A percentile compares a stretch with the other conserved stretches of the same genome.
phyloP scores from a whole-genome alignment of 441 rosid species.

The Croton setiger region DNA sequence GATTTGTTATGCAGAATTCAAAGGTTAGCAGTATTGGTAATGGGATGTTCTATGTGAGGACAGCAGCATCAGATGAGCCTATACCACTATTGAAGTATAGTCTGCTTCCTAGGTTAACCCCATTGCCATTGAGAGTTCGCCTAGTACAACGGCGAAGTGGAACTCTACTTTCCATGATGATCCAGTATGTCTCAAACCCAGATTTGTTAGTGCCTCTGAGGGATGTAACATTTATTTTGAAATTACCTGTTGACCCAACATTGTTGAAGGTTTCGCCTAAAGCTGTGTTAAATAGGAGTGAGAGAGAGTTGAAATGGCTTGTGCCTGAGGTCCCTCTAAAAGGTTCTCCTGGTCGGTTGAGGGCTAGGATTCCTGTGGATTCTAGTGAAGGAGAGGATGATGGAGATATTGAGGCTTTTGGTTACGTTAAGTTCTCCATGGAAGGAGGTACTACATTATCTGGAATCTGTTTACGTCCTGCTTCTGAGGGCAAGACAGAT shows the following conservation, averaged over 20 bases:
- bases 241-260: constrained; percentile 89
- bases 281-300: constrained; percentile 75
- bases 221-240: constrained; percentile 70
- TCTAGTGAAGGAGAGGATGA: constrained; percentile 51
- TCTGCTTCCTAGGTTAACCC: constrained; percentile 69
- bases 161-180: constrained; percentile 88
- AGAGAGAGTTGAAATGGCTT: constrained; percentile 83
- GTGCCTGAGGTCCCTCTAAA: constrained; percentile 71
- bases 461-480: constrained; percentile 56
- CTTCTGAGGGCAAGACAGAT: constrained; percentile 73
- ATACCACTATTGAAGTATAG: constrained; percentile 84
- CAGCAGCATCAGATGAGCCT: constrained; percentile 81
- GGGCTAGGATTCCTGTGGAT: constrained; percentile 84
- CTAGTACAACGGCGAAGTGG: constrained; percentile 77
- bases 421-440: constrained; percentile 69
- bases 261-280: constrained; percentile 89
- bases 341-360: constrained; percentile 66
- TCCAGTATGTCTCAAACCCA: constrained; percentile 83
- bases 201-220: constrained; percentile 62
- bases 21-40: constrained; percentile 73
- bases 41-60: constrained; percentile 87
- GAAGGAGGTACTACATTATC: constrained; percentile 59
- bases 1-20: constrained; percentile 69
- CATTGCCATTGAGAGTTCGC: constrained; percentile 82
- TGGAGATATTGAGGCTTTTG: constrained; percentile 66